Percentiles rank a stretch among this genome's conserved stretches.
phyloP scores from a whole-genome alignment of 441 rosid genomes.

The Arabidopsis lyrata region DNA sequence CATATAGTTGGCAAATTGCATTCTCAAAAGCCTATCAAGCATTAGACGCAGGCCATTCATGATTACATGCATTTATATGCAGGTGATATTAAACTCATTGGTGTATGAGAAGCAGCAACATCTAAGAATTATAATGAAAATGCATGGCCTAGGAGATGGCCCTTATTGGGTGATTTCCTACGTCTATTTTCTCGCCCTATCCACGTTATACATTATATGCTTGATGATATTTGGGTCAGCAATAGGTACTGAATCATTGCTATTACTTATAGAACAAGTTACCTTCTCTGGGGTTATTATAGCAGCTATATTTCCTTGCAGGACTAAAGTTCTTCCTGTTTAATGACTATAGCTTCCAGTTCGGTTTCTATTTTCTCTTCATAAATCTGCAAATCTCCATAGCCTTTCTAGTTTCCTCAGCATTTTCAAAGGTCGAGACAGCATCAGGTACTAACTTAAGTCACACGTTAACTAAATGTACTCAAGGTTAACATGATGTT shows the following conservation, averaged over 20 bases:
- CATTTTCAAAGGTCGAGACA: constrained; percentile 75
- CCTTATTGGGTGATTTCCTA: constrained; percentile 90
- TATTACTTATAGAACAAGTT: background rate
- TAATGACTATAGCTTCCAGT: constrained; percentile 75
- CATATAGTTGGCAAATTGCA: too few relatives aligned
- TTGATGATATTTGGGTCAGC: constrained; percentile 73
- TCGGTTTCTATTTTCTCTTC: constrained; percentile 68
- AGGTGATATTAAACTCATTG: constrained; percentile 76
- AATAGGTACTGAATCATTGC: constrained; percentile 34
- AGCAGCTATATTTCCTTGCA: constrained; percentile 15
- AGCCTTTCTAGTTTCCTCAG: constrained; percentile 68
- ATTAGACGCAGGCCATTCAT: too few relatives aligned
- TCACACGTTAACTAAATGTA: background rate
- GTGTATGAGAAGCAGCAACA: constrained; percentile 84
- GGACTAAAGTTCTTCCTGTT: constrained; percentile 75
- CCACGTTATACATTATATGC: constrained; percentile 64
- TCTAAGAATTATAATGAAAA: constrained; percentile 92
- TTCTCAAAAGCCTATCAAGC: background rate
- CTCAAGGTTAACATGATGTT: background rate
- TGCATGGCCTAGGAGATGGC: constrained; percentile 95
- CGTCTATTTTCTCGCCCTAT: constrained; percentile 74
- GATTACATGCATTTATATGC: constrained; percentile 3
- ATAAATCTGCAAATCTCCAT: constrained; percentile 82
- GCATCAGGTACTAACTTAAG: constrained; percentile 69
- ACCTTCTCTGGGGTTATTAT: background rate